phyloP scores from a whole-genome alignment of 1,284 basidiomycete species.

The Rhodotorula sp. region DNA sequence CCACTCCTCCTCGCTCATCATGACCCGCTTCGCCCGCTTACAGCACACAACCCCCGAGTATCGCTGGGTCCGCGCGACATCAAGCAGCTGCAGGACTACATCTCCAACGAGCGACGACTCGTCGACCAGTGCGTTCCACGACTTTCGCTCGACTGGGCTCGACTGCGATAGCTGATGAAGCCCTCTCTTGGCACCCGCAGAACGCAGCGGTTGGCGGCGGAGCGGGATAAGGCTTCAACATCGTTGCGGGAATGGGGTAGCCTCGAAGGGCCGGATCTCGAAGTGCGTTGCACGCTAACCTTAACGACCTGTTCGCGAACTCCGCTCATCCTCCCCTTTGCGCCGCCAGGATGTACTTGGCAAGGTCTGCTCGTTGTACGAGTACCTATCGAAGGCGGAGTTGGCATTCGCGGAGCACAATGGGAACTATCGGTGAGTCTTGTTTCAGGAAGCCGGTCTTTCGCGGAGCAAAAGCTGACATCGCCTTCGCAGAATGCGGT shows the following conservation, averaged over 20 bases:
- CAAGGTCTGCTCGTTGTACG: conserved; percentile 43
- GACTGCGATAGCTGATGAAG: neutral
- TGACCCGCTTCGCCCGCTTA: neutral
- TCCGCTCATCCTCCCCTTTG: neutral
- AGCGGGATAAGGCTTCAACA: conserved; percentile 38
- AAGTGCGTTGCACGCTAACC: conserved; percentile 16
- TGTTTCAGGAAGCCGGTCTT: too few species aligned
- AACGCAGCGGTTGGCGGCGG: conserved; percentile 29
- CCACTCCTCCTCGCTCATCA: neutral
- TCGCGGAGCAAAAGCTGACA: too few species aligned
- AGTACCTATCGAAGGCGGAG: conserved; percentile 43
- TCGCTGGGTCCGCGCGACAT: conserved; percentile 42
- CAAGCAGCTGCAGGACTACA: conserved; percentile 42
- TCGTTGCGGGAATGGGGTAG: conserved; percentile 44
- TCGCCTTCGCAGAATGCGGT: conserved; percentile 30
- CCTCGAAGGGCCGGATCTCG: conserved; percentile 44
- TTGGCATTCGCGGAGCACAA: conserved; percentile 43
- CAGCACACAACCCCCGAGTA: conserved; percentile 37
- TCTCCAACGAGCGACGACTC: conserved; percentile 40
- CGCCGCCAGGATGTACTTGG: conserved; percentile 40
- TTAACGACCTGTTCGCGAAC: neutral
- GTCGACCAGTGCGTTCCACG: conserved; percentile 39
- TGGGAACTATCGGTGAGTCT: conserved; percentile 38
- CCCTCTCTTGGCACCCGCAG: conserved; percentile 12
- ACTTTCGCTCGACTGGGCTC: neutral